Evolutionary conservation across 345 rosid species (phyloP).

Genomic region (Anacardium occidentale): DNA sequence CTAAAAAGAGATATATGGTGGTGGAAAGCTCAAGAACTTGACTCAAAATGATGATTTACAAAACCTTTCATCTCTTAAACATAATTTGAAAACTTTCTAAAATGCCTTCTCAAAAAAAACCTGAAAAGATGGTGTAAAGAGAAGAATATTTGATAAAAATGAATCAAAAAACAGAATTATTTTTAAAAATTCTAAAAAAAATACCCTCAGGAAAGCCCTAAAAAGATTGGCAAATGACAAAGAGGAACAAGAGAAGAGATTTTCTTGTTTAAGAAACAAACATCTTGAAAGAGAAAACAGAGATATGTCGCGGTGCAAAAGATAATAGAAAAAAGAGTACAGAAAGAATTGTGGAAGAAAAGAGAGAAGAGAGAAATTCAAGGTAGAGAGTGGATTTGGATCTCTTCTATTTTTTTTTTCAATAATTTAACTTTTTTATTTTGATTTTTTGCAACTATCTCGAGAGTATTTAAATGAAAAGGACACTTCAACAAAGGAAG

Average conservation of each 20-base stretch:
- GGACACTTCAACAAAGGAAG: constrained; percentile 41
- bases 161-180: too few relatives aligned
- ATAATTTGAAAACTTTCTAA: too few relatives aligned
- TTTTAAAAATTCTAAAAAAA: too few relatives aligned
- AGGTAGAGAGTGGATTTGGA: constrained; percentile 15
- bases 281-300: constrained; percentile 14
- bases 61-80: too few relatives aligned
- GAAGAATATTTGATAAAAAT: not conserved
- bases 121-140: too few relatives aligned
- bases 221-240: constrained; percentile 3
- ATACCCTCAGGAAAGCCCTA: not conserved
- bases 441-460: constrained; percentile 19
- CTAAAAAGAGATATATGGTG: too few relatives aligned
- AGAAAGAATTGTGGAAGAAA: not conserved
- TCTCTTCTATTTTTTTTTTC: too few relatives aligned
- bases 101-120: too few relatives aligned
- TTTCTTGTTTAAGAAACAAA: constrained; percentile 19
- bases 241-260: not conserved
- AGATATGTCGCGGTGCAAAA: constrained; percentile 28
- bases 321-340: not conserved
- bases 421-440: not conserved
- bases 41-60: too few relatives aligned
- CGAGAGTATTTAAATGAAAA: constrained; percentile 57
- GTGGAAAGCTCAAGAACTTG: too few relatives aligned
- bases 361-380: not conserved